Evolutionary conservation across 1,284 basidiomycete genomes (phyloP).

Genomic region (Agaricales sp.): DNA sequence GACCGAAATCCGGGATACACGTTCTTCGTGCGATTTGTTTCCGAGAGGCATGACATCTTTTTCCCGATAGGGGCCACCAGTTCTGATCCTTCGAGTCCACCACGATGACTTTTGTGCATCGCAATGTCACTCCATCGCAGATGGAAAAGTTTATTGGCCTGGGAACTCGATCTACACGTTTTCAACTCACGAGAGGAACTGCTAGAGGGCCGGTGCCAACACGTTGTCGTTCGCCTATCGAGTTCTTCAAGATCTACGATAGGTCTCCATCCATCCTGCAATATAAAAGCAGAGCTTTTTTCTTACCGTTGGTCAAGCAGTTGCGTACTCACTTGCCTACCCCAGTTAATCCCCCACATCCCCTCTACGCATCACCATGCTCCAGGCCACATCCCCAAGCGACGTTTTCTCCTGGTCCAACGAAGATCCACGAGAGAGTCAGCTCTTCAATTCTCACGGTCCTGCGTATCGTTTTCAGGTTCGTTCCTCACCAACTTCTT

Average conservation of each 20-base stretch:
- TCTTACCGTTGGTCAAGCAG: slow-evolving; percentile 21
- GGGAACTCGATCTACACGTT: neutral
- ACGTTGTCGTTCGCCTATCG: neutral
- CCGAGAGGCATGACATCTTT: slow-evolving; percentile 1
- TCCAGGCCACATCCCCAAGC: slow-evolving; percentile 45
- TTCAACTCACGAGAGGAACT: neutral
- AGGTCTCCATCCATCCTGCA: neutral
- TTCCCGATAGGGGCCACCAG: neutral
- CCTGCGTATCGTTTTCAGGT: slow-evolving; percentile 75
- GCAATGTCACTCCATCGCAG: neutral
- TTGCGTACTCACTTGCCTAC: neutral
- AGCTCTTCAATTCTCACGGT: slow-evolving; percentile 71
- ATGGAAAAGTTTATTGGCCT: neutral
- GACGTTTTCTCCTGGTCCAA: slow-evolving; percentile 79
- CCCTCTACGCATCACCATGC: slow-evolving; percentile 15
- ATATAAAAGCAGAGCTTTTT: slow-evolving; percentile 26
- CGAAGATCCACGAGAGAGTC: slow-evolving; percentile 72
- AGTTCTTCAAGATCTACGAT: neutral
- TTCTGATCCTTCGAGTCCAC: neutral
- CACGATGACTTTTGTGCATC: neutral
- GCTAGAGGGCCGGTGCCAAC: neutral
- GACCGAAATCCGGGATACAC: neutral
- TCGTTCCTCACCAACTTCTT: slow-evolving; percentile 5
- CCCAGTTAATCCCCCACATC: neutral
- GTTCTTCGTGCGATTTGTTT: neutral